Percentiles rank a stretch among this genome's conserved stretches.
Evolutionary conservation across 106 monocot species (phyloP).

Genomic region (Dendrobium chrysotoxum): DNA sequence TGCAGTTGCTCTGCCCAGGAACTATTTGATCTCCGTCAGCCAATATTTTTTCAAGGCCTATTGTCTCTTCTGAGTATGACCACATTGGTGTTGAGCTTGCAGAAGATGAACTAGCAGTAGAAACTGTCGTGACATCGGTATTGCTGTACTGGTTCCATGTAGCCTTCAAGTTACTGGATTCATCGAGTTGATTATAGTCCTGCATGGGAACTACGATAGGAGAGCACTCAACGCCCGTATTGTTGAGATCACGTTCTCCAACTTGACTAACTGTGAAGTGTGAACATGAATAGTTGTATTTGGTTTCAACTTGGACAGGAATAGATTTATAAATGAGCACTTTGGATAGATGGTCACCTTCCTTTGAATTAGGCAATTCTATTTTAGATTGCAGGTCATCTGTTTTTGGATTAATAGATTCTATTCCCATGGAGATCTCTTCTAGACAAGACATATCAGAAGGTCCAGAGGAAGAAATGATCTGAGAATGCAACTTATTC

Average conservation of each 20-base stretch:
- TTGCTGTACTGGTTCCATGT: not conserved
- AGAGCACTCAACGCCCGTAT: not conserved
- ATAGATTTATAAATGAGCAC: conserved; percentile 7
- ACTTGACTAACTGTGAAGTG: not conserved
- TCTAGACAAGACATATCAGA: no score
- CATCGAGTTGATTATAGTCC: not conserved
- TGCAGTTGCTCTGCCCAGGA: not conserved
- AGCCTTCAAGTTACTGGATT: not conserved
- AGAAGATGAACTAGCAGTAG: conserved; percentile 2
- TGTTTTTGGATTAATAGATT: not conserved
- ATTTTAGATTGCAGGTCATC: not conserved
- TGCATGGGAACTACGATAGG: not conserved
- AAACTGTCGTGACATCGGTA: not conserved
- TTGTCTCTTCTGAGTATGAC: conserved; percentile 10
- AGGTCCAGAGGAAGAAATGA: not conserved
- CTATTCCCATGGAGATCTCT: no score
- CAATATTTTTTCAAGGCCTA: not conserved
- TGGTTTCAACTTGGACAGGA: not conserved
- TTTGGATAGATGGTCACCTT: not conserved
- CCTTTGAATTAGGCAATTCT: not conserved
- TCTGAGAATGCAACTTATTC: not conserved
- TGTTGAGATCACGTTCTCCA: not conserved
- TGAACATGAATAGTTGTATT: conserved; percentile 5
- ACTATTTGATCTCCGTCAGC: not conserved
- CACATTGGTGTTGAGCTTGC: not conserved